These are phyloP conservation scores for Metarhizium album DNA, from an alignment of 2,329 filamentous ascomycete species.

Conservation along the genomic window DNA sequence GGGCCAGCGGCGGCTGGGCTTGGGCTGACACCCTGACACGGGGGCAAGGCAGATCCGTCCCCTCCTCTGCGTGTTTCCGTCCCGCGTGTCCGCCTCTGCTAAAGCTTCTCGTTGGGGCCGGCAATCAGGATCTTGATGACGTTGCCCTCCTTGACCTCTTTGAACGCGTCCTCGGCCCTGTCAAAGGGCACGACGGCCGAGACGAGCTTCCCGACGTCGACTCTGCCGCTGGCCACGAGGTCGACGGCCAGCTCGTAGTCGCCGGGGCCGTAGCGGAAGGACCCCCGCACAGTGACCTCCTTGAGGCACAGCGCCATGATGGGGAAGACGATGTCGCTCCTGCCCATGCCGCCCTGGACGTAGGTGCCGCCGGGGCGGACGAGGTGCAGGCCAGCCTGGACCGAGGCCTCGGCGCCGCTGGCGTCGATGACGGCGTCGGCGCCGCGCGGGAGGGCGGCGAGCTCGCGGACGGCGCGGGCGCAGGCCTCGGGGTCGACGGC, in stretches of 20 bases:
- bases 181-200: slow-evolving; percentile 67
- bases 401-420: slow-evolving; percentile 65
- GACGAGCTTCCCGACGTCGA: slow-evolving; percentile 76
- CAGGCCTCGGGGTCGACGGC: slow-evolving; percentile 64
- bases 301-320: slow-evolving; percentile 85
- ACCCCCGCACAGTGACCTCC: slow-evolving; percentile 77
- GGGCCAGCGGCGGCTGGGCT: too few relatives aligned
- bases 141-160: slow-evolving; percentile 75
- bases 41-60: too few relatives aligned
- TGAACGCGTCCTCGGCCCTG: slow-evolving; percentile 77
- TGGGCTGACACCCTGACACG: too few relatives aligned
- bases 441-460: slow-evolving; percentile 52
- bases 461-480: slow-evolving; percentile 53
- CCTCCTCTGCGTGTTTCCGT: too few relatives aligned
- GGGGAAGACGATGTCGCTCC: slow-evolving; percentile 76
- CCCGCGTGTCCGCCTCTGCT: background rate
- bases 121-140: slow-evolving; percentile 60
- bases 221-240: slow-evolving; percentile 59
- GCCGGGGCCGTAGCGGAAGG: slow-evolving; percentile 79
- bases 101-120: slow-evolving; percentile 47
- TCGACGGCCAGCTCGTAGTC: slow-evolving; percentile 80
- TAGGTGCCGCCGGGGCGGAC: slow-evolving; percentile 64
- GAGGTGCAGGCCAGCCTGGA: slow-evolving; percentile 63
- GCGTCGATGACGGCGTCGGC: slow-evolving; percentile 75
- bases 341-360: slow-evolving; percentile 86